Conservation (phyloP, 768 basidiomycete genomes). For the Collybiopsis confluens region DNA sequence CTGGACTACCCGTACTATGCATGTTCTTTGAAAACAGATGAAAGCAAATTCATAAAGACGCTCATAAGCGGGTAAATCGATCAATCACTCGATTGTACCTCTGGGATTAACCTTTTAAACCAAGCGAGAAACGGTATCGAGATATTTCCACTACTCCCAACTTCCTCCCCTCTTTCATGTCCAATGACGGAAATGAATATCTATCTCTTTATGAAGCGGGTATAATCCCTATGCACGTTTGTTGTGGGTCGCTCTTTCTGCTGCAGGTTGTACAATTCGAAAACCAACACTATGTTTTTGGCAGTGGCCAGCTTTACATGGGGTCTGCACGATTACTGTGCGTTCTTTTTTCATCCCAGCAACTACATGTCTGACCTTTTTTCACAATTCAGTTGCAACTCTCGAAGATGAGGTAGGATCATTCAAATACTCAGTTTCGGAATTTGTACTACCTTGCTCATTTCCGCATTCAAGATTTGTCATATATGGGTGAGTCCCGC, state of each 20-base stretch:
- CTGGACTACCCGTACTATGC: no score
- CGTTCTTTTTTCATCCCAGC: background rate
- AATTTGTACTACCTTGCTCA: background rate
- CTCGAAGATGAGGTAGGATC: conserved; percentile 28
- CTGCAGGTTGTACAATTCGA: no score
- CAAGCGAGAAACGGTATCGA: no score
- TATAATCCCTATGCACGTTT: conserved; percentile 16
- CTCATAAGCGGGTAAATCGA: no score
- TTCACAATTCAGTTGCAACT: conserved; percentile 21
- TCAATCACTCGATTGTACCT: no score
- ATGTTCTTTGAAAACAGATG: no score
- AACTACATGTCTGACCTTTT: background rate
- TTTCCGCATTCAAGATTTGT: conserved; percentile 21
- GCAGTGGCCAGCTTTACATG: conserved; percentile 31
- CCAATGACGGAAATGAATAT: conserved; percentile 1
- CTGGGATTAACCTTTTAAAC: no score
- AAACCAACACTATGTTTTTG: no score
- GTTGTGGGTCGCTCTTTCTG: conserved; percentile 12
- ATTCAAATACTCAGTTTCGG: background rate
- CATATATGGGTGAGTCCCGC: conserved; percentile 33
- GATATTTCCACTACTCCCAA: no score
- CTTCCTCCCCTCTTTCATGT: background rate
- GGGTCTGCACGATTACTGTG: conserved; percentile 34
- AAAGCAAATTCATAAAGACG: no score
- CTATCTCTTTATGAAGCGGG: conserved; percentile 13